Conservation (phyloP, 2,329 filamentous ascomycete genomes). For the Ophiostoma tasmaniense region DNA sequence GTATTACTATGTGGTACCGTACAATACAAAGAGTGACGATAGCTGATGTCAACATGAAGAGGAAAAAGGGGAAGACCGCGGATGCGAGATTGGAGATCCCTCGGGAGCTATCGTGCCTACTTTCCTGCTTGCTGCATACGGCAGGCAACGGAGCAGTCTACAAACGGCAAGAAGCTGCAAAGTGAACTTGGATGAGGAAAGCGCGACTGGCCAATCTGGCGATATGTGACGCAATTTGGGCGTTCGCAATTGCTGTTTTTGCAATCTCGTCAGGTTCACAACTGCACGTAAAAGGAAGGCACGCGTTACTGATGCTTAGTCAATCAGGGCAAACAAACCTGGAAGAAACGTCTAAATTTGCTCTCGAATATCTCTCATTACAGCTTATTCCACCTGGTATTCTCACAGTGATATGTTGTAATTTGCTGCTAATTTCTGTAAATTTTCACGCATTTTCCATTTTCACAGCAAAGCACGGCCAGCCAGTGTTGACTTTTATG, state of each 20-base stretch:
- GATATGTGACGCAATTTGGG: not conserved
- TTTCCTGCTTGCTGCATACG: not conserved
- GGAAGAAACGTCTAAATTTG: not conserved
- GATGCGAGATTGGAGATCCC: not conserved
- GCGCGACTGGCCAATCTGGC: not conserved
- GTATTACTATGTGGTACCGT: no score
- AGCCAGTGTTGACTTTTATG: not conserved
- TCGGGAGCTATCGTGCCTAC: not conserved
- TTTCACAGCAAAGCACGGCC: not conserved
- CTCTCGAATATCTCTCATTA: not conserved
- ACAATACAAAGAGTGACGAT: not conserved
- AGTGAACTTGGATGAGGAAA: not conserved
- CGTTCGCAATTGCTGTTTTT: not conserved
- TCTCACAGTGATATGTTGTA: not conserved
- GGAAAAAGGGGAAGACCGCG: not conserved
- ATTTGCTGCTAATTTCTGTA: not conserved
- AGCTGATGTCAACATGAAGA: not conserved
- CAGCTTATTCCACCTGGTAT: not conserved
- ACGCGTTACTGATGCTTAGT: not conserved
- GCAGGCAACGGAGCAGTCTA: not conserved
- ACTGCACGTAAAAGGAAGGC: not conserved
- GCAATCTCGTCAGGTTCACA: not conserved
- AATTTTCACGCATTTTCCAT: not conserved
- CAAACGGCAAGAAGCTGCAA: not conserved
- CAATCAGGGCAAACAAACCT: not conserved